Conservation (phyloP, 257 asterid genomes). For the Solanum rostratum region DNA sequence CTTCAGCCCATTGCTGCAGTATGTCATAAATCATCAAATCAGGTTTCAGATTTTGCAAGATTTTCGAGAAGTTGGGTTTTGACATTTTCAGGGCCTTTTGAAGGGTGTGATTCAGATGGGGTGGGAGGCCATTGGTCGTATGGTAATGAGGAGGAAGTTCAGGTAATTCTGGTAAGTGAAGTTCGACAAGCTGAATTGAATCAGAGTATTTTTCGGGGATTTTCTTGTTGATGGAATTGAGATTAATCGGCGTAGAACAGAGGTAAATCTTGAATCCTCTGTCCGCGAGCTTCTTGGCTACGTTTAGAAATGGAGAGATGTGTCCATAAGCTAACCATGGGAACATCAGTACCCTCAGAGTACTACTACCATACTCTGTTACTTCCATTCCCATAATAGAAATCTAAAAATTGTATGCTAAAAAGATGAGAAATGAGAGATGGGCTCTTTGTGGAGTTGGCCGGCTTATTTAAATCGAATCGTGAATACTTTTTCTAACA, state of each 20-base stretch:
- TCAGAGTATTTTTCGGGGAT: constrained; percentile 1
- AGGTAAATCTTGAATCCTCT: constrained; percentile 19
- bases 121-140: constrained; percentile 50
- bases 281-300: constrained; percentile 23
- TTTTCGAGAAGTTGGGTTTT: constrained; percentile 5
- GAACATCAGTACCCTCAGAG: neutral
- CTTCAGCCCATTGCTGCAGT: constrained; percentile 40
- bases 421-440: neutral
- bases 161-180: constrained; percentile 14
- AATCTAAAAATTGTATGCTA: neutral
- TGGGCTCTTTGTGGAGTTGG: neutral
- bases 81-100: constrained; percentile 21
- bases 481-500: no score
- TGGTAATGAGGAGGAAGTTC: constrained; percentile 29
- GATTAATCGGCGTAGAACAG: constrained; percentile 36
- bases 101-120: constrained; percentile 21
- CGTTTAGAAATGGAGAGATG: constrained; percentile 7
- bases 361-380: no score
- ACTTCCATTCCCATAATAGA: no score
- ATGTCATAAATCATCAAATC: constrained; percentile 30
- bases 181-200: constrained; percentile 18
- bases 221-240: constrained; percentile 9
- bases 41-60: constrained; percentile 16
- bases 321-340: constrained; percentile 5
- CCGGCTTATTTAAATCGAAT: neutral